Conservation (phyloP, 192 early-diverging fungal genomes). For the Coemansia reversa region DNA sequence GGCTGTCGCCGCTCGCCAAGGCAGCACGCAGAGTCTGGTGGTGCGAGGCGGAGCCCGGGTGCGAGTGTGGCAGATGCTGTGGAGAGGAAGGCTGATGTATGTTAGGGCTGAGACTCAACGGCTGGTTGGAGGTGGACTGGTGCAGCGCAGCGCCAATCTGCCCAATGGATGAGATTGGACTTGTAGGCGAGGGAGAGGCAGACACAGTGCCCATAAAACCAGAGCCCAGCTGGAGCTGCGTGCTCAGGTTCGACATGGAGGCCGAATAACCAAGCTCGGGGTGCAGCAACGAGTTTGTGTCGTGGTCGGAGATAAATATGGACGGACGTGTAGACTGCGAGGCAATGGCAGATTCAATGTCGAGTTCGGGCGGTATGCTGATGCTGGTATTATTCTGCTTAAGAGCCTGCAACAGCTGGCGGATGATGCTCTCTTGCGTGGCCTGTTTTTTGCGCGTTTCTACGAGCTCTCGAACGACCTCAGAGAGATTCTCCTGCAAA, state of each 20-base stretch:
- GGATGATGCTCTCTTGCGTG: conserved; percentile 66
- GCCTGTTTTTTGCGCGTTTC: conserved; percentile 71
- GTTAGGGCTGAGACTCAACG: conserved; percentile 20
- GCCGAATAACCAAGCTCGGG: conserved; percentile 47
- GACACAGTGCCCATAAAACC: conserved; percentile 42
- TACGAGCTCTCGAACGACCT: conserved; percentile 70
- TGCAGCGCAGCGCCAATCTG: conserved; percentile 46
- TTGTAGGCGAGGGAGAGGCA: conserved; percentile 38
- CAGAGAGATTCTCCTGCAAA: conserved; percentile 70
- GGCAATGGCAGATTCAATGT: conserved; percentile 47
- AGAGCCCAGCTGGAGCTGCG: conserved; percentile 46
- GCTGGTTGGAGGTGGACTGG: conserved; percentile 43
- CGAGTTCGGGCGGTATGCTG: conserved; percentile 40
- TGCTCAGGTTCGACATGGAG: conserved; percentile 43
- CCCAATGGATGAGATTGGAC: conserved; percentile 43
- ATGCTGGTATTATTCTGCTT: conserved; percentile 35
- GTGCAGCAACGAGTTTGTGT: conserved; percentile 51
- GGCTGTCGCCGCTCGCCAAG: conserved; percentile 36
- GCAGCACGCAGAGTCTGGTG: conserved; percentile 27
- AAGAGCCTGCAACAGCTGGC: conserved; percentile 60
- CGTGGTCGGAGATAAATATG: conserved; percentile 55
- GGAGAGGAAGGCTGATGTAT: conserved; percentile 13
- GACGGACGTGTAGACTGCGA: conserved; percentile 49
- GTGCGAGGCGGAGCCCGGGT: conserved; percentile 6
- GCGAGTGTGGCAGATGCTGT: conserved; percentile 13